A percentile compares a stretch with the other conserved stretches of the same genome.
These are phyloP conservation scores for Coemansia sp. DNA, from an alignment of 192 early-diverging fungal genomes.

Conservation along the genomic window DNA sequence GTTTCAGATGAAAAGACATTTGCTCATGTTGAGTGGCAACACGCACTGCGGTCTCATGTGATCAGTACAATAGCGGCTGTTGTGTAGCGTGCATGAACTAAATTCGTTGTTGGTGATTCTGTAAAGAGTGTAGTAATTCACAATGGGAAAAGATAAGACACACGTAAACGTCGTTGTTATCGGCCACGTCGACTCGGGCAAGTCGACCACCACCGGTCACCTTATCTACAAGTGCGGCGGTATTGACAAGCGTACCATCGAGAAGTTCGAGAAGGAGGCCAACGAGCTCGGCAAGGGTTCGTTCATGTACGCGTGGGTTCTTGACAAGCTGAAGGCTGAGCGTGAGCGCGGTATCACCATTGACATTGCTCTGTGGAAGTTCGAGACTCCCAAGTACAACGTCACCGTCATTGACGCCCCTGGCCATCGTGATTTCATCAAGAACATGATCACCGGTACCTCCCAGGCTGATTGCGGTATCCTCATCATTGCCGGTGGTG, in stretches of 20 bases:
- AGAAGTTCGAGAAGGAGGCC: slow-evolving; percentile 99
- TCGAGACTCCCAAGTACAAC: slow-evolving; percentile 95
- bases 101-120: not conserved
- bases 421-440: slow-evolving; percentile 99
- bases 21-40: too few species aligned
- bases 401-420: slow-evolving; percentile 99
- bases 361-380: slow-evolving; percentile 97
- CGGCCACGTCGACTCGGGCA: slow-evolving; percentile 99
- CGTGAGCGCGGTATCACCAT: slow-evolving; percentile 99
- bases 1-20: too few species aligned
- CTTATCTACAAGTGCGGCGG: slow-evolving; percentile 99
- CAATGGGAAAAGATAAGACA: slow-evolving; percentile 86
- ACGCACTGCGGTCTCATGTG: too few species aligned
- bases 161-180: slow-evolving; percentile 96
- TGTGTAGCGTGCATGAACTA: too few species aligned
- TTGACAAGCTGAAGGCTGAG: slow-evolving; percentile 99
- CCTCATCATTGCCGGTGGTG: slow-evolving; percentile 91
- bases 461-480: slow-evolving; percentile 98
- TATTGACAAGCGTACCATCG: slow-evolving; percentile 99
- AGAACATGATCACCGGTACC: slow-evolving; percentile 99
- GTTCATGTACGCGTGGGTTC: slow-evolving; percentile 99
- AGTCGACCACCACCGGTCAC: slow-evolving; percentile 99
- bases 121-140: slow-evolving; percentile 22
- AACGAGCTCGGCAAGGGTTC: slow-evolving; percentile 99
- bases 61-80: too few species aligned